A percentile compares a stretch with the other conserved stretches of the same genome.
Conservation (phyloP, 2,329 filamentous ascomycete species). For the Coniochaeta sp. region DNA sequence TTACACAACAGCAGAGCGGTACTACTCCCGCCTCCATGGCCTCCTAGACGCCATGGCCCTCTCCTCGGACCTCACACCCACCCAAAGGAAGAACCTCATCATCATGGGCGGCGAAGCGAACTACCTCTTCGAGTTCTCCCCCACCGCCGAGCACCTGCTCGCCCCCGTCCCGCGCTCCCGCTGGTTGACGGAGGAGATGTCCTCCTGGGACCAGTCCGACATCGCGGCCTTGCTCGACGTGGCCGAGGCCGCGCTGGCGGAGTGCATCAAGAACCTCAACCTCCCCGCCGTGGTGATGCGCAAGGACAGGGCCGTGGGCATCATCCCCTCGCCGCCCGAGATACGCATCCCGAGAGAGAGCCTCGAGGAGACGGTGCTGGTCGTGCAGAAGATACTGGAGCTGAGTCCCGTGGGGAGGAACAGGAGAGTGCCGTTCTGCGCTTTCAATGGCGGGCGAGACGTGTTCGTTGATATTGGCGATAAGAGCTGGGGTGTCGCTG, state of each 20-base stretch:
- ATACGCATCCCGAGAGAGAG: constrained; percentile 76
- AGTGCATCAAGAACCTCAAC: constrained; percentile 73
- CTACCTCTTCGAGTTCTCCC: constrained; percentile 80
- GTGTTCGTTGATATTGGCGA: constrained; percentile 98
- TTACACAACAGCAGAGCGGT: constrained; percentile 80
- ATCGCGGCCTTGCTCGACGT: constrained; percentile 80
- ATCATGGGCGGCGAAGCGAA: constrained; percentile 96
- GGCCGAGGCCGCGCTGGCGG: constrained; percentile 74
- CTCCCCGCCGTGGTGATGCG: constrained; percentile 75
- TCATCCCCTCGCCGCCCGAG: constrained; percentile 57
- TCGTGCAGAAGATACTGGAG: constrained; percentile 88
- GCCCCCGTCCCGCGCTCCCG: constrained; percentile 55
- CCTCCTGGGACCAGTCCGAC: constrained; percentile 66
- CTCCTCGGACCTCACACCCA: constrained; percentile 49
- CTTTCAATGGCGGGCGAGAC: constrained; percentile 96
- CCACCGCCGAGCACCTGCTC: constrained; percentile 58
- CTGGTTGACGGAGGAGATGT: constrained; percentile 77
- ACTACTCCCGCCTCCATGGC: constrained; percentile 81
- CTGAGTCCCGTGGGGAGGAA: constrained; percentile 59
- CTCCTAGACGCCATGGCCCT: constrained; percentile 70
- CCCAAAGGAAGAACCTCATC: constrained; percentile 71
- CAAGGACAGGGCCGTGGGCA: constrained; percentile 81
- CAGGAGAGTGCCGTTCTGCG: constrained; percentile 73
- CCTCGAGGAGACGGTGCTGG: constrained; percentile 90
- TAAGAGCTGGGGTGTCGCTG: constrained; percentile 91